A percentile compares a stretch with the other conserved stretches of the same genome.
phyloP scores from a whole-genome alignment of 2,329 filamentous ascomycete species.

The Colletotrichum chlorophyti region DNA sequence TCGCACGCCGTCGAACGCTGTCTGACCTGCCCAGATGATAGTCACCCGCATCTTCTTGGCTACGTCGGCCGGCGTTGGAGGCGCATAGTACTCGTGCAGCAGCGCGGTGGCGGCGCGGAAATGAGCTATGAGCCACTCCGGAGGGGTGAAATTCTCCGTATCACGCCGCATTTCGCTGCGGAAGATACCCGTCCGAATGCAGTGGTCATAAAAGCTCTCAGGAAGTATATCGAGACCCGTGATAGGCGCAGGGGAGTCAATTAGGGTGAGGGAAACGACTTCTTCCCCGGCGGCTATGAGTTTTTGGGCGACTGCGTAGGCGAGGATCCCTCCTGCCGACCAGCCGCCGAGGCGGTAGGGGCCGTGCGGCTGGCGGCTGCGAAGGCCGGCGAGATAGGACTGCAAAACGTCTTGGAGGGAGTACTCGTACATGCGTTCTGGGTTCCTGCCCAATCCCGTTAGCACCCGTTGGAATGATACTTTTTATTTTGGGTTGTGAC shows the following conservation, averaged over 20 bases:
- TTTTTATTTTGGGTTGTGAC: conserved; percentile 60
- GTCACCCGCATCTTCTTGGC: conserved; percentile 65
- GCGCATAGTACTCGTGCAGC: conserved; percentile 65
- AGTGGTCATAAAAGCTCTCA: conserved; percentile 70
- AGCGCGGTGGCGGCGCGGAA: conserved; percentile 73
- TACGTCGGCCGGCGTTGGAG: conserved; percentile 65
- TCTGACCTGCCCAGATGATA: conserved; percentile 75
- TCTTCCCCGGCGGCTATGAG: conserved; percentile 62
- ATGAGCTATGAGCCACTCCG: conserved; percentile 75
- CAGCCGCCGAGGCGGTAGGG: conserved; percentile 76
- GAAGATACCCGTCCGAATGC: conserved; percentile 74
- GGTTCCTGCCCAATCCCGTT: conserved; percentile 66
- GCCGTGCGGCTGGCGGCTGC: conserved; percentile 63
- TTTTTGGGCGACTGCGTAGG: conserved; percentile 69
- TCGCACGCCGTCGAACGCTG: conserved; percentile 70
- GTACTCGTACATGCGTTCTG: conserved; percentile 1
- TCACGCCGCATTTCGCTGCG: conserved; percentile 56
- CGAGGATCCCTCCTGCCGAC: conserved; percentile 77
- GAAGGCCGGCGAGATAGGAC: not conserved
- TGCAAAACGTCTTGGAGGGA: not conserved
- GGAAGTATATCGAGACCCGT: conserved; percentile 71
- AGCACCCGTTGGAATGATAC: conserved; percentile 56
- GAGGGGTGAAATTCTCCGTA: conserved; percentile 59
- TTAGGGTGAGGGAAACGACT: conserved; percentile 66
- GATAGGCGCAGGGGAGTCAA: conserved; percentile 71